Evolutionary conservation across 2,329 filamentous ascomycete genomes (phyloP), one percentile per base, ranked within the genome.

Genomic region (Cercospora canescens): DNA sequence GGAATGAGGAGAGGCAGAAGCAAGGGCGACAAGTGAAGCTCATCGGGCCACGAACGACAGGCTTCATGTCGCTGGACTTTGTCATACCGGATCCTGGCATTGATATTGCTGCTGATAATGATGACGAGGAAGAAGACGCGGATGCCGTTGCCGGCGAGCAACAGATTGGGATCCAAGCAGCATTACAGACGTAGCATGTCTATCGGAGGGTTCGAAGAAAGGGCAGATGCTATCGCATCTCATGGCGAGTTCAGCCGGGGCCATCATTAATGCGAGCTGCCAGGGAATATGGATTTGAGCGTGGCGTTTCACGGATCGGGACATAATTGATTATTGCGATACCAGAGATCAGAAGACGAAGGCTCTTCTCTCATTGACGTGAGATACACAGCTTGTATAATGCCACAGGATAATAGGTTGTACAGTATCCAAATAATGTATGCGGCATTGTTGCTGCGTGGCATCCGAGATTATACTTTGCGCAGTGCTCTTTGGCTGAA

Each of bases 51-150:
- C 86, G 93, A 73, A 86, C 89, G 74, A 96, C 94, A 41, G 94
- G 92, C 1, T 97, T 97, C 78, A 89, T 97, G 88, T 93, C 86
- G 71, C 85, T 94, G 72, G 91, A 94, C 72, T 92, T 94, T 57
- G 90, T 93, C 79, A 91, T 94, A 64, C 89, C 90, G 4, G 91
- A 94, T 76, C 91, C 91, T 1, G 89, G 92, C 72, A 88, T 93
- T 66, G 86, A 76, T 68, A 64, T 69, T 26, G 68, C 69, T 7
- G 67, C 28, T 6, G 72, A 70, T 26, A 71, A 67, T 34, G 65
- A 66, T 18, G 70, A 63, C 6, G 73, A 73, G 3, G 69, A 67
- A 34, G 69, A 69, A n/a, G 70, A 69, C 24, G 65, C 55, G 54
- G 57, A 63, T 45, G 62, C 30, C 4, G 35, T 32, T 55, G 35